These are phyloP conservation scores for Phellopilus nigrolimitatus DNA, from an alignment of 1,284 basidiomycete species.

Conservation along the genomic window DNA sequence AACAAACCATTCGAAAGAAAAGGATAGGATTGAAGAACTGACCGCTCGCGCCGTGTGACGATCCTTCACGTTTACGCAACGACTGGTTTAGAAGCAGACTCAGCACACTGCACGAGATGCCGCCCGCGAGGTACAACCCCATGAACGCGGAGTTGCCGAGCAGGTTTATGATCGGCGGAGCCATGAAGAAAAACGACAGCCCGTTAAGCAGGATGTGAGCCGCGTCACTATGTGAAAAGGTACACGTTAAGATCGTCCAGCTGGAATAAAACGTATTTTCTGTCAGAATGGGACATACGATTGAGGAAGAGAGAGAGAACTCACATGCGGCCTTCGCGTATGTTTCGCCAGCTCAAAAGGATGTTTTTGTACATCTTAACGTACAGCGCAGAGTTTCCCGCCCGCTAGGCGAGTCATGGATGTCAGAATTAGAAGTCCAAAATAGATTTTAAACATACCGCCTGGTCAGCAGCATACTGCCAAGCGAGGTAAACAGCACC, in stretches of 20 bases:
- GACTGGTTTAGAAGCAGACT: constrained; percentile 55
- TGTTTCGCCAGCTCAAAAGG: constrained; percentile 55
- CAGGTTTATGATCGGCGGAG: constrained; percentile 60
- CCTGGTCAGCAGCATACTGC: constrained; percentile 34
- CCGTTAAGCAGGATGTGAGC: constrained; percentile 76
- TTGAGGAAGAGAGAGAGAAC: constrained; percentile 27
- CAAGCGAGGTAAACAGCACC: constrained; percentile 40
- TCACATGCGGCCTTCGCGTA: constrained; percentile 66
- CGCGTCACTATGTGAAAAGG: constrained; percentile 66
- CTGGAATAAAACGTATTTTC: constrained; percentile 33
- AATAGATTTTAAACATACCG: constrained; percentile 35
- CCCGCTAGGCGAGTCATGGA: not conserved
- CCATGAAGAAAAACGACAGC: constrained; percentile 78
- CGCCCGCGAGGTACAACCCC: constrained; percentile 72
- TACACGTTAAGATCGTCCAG: constrained; percentile 76
- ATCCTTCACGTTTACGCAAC: constrained; percentile 39
- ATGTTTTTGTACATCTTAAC: constrained; percentile 71
- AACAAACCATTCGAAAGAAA: not conserved
- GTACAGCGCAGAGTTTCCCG: constrained; percentile 47
- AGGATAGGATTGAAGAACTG: constrained; percentile 22
- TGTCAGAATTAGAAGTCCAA: not conserved
- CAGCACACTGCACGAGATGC: constrained; percentile 54
- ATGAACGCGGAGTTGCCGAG: constrained; percentile 73
- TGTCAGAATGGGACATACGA: constrained; percentile 3
- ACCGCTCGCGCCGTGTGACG: constrained; percentile 75